A percentile compares a stretch with the other conserved stretches of the same genome.
phyloP scores from a whole-genome alignment of 202 grass and related monocot genomes.

The Carex arenaria region DNA sequence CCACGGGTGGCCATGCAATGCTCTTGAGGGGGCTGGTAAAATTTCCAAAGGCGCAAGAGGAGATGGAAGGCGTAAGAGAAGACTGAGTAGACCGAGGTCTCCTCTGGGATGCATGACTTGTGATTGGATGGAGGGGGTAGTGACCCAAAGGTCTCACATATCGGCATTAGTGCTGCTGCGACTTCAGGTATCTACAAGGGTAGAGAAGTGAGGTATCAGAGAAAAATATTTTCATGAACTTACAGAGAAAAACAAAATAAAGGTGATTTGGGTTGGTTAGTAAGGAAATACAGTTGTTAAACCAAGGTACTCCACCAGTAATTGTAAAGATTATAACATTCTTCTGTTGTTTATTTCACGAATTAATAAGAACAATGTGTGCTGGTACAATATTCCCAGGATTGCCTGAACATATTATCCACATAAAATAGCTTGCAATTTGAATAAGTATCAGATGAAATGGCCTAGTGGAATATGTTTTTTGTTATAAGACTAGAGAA shows the following conservation, averaged over 20 bases:
- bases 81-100: slow-evolving; percentile 60
- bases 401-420: not conserved
- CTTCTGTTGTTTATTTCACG: not conserved
- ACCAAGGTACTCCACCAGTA: not conserved
- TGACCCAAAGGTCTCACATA: slow-evolving; percentile 81
- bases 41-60: slow-evolving; percentile 73
- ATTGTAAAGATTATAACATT: not conserved
- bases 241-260: not conserved
- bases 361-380: not conserved
- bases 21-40: slow-evolving; percentile 53
- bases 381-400: not conserved
- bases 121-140: slow-evolving; percentile 45
- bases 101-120: slow-evolving; percentile 40
- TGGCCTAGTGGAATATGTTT: not conserved
- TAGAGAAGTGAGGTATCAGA: slow-evolving; percentile 9
- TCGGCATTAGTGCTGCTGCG: slow-evolving; percentile 66
- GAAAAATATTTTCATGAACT: not conserved
- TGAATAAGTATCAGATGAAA: not conserved
- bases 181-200: slow-evolving; percentile 63
- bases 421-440: not conserved
- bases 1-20: slow-evolving; percentile 30
- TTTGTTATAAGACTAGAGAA: not conserved
- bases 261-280: not conserved
- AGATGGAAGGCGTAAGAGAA: slow-evolving; percentile 74
- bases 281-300: not conserved